Conservation (phyloP, 2,329 filamentous ascomycete species). For the Colletotrichum acutatum region DNA sequence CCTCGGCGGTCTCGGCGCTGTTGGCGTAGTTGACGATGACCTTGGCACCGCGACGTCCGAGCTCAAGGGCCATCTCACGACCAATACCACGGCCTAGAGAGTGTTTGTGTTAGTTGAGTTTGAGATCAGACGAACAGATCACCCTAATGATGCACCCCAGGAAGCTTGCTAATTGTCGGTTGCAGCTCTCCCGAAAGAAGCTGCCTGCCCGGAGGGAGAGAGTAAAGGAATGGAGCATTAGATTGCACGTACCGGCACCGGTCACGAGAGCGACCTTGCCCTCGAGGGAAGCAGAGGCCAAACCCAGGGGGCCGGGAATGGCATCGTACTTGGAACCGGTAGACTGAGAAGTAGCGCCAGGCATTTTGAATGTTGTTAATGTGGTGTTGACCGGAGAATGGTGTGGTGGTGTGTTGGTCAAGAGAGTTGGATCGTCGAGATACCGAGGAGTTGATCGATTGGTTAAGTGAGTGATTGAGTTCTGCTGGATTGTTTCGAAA, state of each 20-base stretch:
- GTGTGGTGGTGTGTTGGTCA: not conserved
- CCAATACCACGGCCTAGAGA: conserved; percentile 66
- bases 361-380: conserved; percentile 43
- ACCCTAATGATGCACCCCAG: not conserved
- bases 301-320: conserved; percentile 51
- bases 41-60: conserved; percentile 66
- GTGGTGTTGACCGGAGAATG: not conserved
- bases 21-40: conserved; percentile 71
- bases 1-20: conserved; percentile 65
- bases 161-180: not conserved
- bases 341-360: conserved; percentile 41
- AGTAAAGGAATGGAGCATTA: not conserved
- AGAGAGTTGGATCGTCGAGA: conserved; percentile 4
- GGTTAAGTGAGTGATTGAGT: conserved; percentile 16
- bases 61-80: conserved; percentile 66
- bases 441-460: conserved; percentile 14
- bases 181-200: not conserved
- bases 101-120: not conserved
- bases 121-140: conserved; percentile 19
- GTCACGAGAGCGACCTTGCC: conserved; percentile 90
- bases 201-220: too few relatives aligned
- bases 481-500: conserved; percentile 20
- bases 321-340: conserved; percentile 47
- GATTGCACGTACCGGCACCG: conserved; percentile 58
- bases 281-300: conserved; percentile 71